Evolutionary conservation across 805 yeast species (phyloP), one percentile per base, ranked within the genome.

Genomic region (Tetrapisispora fleetii): DNA sequence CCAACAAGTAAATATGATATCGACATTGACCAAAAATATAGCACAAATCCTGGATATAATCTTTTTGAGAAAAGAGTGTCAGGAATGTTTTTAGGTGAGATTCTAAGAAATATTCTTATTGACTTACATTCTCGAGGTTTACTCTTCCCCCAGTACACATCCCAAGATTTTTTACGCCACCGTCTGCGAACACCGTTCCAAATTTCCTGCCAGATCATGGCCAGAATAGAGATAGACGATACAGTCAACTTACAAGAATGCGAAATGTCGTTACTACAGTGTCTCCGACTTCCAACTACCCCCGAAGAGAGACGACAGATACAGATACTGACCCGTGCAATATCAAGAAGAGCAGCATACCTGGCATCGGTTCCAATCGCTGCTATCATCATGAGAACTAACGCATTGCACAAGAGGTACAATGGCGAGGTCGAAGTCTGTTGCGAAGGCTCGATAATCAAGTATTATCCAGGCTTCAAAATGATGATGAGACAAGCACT

Each of bases 361-460:
- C 74, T 91, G 50, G 78, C 95, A 4, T 90, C 96, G 16, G 83
- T 90, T 41, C 96, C 96, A 49, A 73, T 91, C 48, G 93, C 96
- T 28, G 97, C 95, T 1, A 76, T 91, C 51, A 65, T 82, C 48
- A 69, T 74, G 49, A 79, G 78, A 67, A 83, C 90, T 1, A 75
- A 73, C 46, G 82, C 89, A 16, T 76, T 89, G 46, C 65, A 66
- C 47, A 73, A 72, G 42, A 60, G 64, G 45, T 74, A 71, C 59
- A 85, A 83, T 57, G 79, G 77, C 52, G 86, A 82, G 59, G 87
- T 91, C 42, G 98, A 91, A 65, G 79, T 93, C 55, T 98, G 97
- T 51, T 90, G 91, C 52, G 99, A 93, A 67, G 99, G 99, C 27
- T 83, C 96, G 9, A 93, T 91, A 46, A 84, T 91, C 45, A 95